Base-by-base conservation (phyloP, 2,329 filamentous ascomycete species). In the Ascochyta clinopodiicola region DNA sequence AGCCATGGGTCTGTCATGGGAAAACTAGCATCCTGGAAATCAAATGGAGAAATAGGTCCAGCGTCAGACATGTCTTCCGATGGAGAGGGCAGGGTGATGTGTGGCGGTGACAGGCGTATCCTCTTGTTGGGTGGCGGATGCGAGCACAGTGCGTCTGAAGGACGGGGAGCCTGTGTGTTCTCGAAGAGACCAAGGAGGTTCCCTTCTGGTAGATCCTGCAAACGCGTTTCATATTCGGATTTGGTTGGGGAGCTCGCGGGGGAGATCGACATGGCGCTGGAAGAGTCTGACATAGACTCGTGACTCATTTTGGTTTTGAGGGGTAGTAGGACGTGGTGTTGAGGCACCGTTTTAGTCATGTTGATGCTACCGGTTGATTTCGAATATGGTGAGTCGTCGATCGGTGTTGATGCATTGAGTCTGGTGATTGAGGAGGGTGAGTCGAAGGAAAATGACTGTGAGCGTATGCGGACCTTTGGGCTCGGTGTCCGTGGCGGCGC, bases 1-100 rank as follows among this genome's bases (percentile, higher is more conserved):
- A 77, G 68, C 71, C 68, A 75, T 13, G 73, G 73, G 35, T 71
- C 69, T 44, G 69, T 67, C 67, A 71, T 72, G 1, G 66, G 63
- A 15, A 57, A 63, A 10, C 48, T 54, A 1, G 61, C 46, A 36
- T 74, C 72, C 47, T 74, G 71, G 44, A 71, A 73, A 0, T 69
- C 61, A 21, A 69, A 66, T 1, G 68, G 63, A 6, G 66, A 60
- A n/a, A 60, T 59, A 21, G 49, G 29, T 31, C 48, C 45, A 10
- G 44, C 38, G 6, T 44, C 47, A 9, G 29, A 31, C 29, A 15
- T 10, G 15, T 31, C 29, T 15, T 15, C 29, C 29, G 29, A 13
- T 12, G 12, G 31, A 15, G 39, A 2, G 1, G 48, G 48, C 21
- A 46, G 42, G 19, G 35, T 17, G 19, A 55, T 19, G 4, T 13